Evolutionary conservation across 768 basidiomycete species (phyloP), one percentile per base, ranked within the genome.

Genomic region (Cystobasidiopsis lactophilus): DNA sequence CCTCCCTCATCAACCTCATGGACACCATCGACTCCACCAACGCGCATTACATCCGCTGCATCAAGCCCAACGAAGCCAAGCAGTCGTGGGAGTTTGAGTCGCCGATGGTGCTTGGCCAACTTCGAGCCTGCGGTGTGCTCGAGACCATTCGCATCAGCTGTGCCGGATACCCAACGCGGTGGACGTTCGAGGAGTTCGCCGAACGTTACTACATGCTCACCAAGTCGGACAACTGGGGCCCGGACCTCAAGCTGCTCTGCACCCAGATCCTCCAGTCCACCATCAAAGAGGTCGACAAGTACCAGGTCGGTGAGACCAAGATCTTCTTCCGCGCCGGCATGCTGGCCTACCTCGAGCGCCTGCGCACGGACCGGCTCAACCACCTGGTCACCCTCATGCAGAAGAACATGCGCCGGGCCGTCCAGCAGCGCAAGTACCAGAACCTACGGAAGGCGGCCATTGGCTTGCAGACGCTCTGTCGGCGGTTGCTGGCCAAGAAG

Each of bases 281-380:
- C 0, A 83, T 95, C 64, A 79, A 80, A 35, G 93, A 96, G 58
- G 75, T 79, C 5, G 89, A 95, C 72, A 95, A 91, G 72, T 93
- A 88, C 68, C 93, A 98, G 69, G 79, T 79, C 63, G 93, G 93
- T 60, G 74, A 88, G 27, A 96, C 85, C 26, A 98, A 98, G 70
- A 95, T 98, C 60, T 98, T 98, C 71, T 96, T 98, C 75, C 78
- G 93, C 55, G 89, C 93, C 13, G 93, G 93, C 58, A 95, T 96
- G 86, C 79, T 98, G 52, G 91, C 93, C 26, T 82, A 82, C 5
- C 73, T 98, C 41, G 93, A 98, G 69, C 77, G 84, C 16, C 73
- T 89, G 52, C 82, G 93, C 38, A 79, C 86, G 5, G 78, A 82
- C 55, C 74, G 83, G 54, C 74, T 96, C 50, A 89, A 91, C 64